Evolutionary conservation across 1,284 basidiomycete species (phyloP), one percentile per base, ranked within the genome.

Genomic region (Uromyces viciae-fabae): DNA sequence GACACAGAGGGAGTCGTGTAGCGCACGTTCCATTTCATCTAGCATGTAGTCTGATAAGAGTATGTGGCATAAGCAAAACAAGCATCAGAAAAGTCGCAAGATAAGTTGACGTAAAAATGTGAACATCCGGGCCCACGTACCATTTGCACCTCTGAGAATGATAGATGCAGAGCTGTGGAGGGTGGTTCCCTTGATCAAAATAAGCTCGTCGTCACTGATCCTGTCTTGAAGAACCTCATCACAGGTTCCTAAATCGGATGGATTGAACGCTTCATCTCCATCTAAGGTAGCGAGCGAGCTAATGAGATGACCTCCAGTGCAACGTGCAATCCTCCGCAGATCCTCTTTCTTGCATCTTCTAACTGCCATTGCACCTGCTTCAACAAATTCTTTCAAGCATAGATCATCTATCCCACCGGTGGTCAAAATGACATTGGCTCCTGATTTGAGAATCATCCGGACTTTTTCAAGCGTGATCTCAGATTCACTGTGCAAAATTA

Each of bases 401-500:
- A 99, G 89, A 85, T 99, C 97, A 85, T 99, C 97, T 84, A 99
- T 99, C 72, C 97, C 97, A 87, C 99, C 99, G 49, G 97, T 99
- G 36, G 97, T 99, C 80, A 99, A 88, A 66, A 99, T 91, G 82
- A 99, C 97, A 85, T 99, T 99, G 60, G 97, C 97, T 74, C 97
- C 97, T 5, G 96, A 89, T 17, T 92, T 95, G 66, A 99, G 89
- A 84, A 99, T 97, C 89, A 98, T 99, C 84, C 94, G 91, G 83
- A 99, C 93, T 74, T 95, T 91, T 87, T 99, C 97, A 42, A 99
- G 88, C 0, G 94, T 97, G 82, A 99, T 99, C 85, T 98, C 97
- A 46, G 93, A 90, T 88, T 99, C 97, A 82, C 96, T 94, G 83
- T 8, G 15, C 25, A 66, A 84, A 73, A 82, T 42, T 19, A 49